Conservation (phyloP, 495 filamentous ascomycete genomes). For the Trichocladium uniseriatum region DNA sequence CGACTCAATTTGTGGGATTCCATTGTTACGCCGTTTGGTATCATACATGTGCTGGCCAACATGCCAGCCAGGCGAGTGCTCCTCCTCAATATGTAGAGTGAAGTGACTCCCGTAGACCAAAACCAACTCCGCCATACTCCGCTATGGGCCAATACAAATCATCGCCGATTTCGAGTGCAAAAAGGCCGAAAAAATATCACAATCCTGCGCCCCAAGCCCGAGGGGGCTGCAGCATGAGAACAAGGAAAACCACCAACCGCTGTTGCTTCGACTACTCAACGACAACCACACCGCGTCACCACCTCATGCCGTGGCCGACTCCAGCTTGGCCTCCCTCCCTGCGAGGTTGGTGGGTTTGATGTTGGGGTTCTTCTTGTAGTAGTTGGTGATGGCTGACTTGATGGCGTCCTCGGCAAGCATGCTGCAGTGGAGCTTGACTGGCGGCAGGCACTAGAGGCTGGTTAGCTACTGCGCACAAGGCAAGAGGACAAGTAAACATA, state of each 20-base stretch:
- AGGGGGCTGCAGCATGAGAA: too few species aligned
- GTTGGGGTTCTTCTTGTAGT: slow-evolving; percentile 89
- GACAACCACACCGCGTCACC: not conserved
- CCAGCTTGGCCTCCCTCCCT: slow-evolving; percentile 44
- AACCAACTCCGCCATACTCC: slow-evolving; percentile 15
- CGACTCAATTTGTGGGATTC: too few species aligned
- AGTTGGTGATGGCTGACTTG: slow-evolving; percentile 97
- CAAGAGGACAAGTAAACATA: not conserved
- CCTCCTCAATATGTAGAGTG: not conserved
- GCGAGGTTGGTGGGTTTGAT: slow-evolving; percentile 62
- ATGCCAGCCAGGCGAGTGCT: not conserved
- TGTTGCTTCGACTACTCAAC: not conserved
- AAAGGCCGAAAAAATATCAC: not conserved
- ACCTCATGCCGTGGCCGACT: slow-evolving; percentile 16
- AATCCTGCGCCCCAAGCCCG: too few species aligned
- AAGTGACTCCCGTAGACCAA: too few species aligned
- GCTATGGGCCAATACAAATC: not conserved
- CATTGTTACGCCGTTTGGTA: too few species aligned
- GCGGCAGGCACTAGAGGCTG: slow-evolving; percentile 60
- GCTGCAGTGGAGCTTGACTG: slow-evolving; percentile 96
- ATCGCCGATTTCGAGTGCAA: not conserved
- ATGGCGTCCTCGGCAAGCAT: slow-evolving; percentile 98
- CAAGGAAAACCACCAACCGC: too few species aligned
- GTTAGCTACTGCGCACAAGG: not conserved
- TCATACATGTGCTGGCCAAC: too few species aligned